phyloP scores from a whole-genome alignment of 345 rosid species.

The Ricinus communis region DNA sequence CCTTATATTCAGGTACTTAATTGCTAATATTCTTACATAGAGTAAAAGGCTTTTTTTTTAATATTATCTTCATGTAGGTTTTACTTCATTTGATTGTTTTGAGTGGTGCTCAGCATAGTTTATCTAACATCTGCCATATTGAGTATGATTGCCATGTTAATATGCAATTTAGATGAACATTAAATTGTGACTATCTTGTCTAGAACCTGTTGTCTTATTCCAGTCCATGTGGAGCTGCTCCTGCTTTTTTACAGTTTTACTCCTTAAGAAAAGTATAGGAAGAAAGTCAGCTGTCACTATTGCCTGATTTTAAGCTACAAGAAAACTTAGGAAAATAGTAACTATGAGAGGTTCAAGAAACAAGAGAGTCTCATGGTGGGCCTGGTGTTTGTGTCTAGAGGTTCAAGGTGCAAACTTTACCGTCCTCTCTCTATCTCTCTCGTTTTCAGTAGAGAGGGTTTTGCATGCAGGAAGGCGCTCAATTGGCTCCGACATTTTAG shows the following conservation, averaged over 20 bases:
- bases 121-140: background rate
- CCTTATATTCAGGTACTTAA: conserved; percentile 81
- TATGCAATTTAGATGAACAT: background rate
- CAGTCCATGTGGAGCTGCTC: background rate
- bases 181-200: background rate
- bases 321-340: background rate
- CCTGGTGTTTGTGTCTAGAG: background rate
- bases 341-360: background rate
- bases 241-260: background rate
- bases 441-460: background rate
- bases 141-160: background rate
- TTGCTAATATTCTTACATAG: background rate
- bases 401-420: background rate
- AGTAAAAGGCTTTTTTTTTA: background rate
- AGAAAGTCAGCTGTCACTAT: background rate
- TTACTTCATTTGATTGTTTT: background rate
- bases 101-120: background rate
- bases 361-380: background rate
- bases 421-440: background rate
- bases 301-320: background rate
- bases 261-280: background rate
- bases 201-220: background rate
- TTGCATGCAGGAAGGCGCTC: background rate
- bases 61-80: background rate
- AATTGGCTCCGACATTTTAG: background rate